Conservation (phyloP, 2,329 filamentous ascomycete genomes). For the Botrytis byssoidea region DNA sequence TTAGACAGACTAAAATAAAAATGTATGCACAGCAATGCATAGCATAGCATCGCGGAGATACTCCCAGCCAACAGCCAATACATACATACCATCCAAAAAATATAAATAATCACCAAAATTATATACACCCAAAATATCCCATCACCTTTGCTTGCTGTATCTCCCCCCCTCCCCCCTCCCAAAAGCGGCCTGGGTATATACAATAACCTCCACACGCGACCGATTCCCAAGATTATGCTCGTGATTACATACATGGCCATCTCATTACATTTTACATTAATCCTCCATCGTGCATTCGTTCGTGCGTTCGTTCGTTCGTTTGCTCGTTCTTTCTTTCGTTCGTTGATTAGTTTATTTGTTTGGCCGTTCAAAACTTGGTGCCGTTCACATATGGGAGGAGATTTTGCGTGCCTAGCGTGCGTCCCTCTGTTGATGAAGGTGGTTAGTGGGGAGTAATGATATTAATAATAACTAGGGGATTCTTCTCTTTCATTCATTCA, state of each 20-base stretch:
- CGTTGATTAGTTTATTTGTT: not conserved
- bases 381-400: conserved; percentile 7
- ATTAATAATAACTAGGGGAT: fast-evolving
- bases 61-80: not conserved
- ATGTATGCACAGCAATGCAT: not conserved
- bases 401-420: conserved; percentile 11
- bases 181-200: not conserved
- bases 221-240: not conserved
- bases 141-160: not conserved
- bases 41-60: not conserved
- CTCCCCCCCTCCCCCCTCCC: too few species aligned
- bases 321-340: not conserved
- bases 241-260: not conserved
- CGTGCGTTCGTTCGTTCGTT: not conserved
- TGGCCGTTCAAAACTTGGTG: conserved; percentile 2
- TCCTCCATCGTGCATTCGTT: not conserved
- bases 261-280: not conserved
- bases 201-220: too few species aligned
- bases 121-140: not conserved
- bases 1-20: not conserved
- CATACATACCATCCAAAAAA: not conserved
- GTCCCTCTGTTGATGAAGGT: not conserved
- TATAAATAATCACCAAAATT: not conserved
- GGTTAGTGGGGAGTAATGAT: not conserved
- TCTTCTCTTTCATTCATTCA: not conserved